These are phyloP conservation scores for Rhynchosporium agropyri DNA, from an alignment of 2,329 filamentous ascomycete genomes.

Conservation along the genomic window DNA sequence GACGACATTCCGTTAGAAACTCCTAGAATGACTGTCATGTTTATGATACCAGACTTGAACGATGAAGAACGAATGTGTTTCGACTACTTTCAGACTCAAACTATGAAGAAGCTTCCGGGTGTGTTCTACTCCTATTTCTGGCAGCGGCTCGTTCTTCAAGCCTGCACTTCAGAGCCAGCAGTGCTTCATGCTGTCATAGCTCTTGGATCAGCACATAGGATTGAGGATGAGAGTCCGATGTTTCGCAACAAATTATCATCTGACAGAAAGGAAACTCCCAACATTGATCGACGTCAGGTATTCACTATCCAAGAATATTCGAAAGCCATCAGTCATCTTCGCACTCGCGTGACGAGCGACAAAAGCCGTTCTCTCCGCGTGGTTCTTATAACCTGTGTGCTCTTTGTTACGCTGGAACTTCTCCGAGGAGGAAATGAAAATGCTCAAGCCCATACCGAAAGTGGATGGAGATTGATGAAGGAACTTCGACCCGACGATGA, in stretches of 20 bases:
- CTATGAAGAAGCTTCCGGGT: slow-evolving; percentile 63
- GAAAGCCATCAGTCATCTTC: slow-evolving; percentile 17
- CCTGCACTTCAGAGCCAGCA: slow-evolving; percentile 52
- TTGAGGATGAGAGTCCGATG: slow-evolving; percentile 14
- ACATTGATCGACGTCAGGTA: neutral
- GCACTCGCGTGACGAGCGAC: neutral
- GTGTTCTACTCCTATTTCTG: slow-evolving; percentile 67
- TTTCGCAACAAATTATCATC: neutral
- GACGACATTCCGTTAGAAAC: neutral
- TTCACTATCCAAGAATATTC: slow-evolving; percentile 20
- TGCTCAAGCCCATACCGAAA: slow-evolving; percentile 10
- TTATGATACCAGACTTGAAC: neutral
- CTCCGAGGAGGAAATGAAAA: slow-evolving; percentile 8
- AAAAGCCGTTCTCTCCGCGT: slow-evolving; percentile 14
- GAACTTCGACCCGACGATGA: slow-evolving; percentile 5
- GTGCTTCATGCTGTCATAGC: slow-evolving; percentile 27
- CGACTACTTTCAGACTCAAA: slow-evolving; percentile 59
- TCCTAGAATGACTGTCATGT: neutral
- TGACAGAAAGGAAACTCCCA: neutral
- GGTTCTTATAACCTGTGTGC: slow-evolving; percentile 22
- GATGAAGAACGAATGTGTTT: slow-evolving; percentile 49
- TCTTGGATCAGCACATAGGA: slow-evolving; percentile 15
- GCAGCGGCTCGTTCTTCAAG: slow-evolving; percentile 60
- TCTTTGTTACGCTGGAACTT: slow-evolving; percentile 21
- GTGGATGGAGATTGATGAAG: slow-evolving; percentile 15